A percentile compares a stretch with the other conserved stretches of the same genome.
These are phyloP conservation scores for Alternaria brassicae DNA, from an alignment of 2,329 filamentous ascomycete genomes.

Conservation along the genomic window DNA sequence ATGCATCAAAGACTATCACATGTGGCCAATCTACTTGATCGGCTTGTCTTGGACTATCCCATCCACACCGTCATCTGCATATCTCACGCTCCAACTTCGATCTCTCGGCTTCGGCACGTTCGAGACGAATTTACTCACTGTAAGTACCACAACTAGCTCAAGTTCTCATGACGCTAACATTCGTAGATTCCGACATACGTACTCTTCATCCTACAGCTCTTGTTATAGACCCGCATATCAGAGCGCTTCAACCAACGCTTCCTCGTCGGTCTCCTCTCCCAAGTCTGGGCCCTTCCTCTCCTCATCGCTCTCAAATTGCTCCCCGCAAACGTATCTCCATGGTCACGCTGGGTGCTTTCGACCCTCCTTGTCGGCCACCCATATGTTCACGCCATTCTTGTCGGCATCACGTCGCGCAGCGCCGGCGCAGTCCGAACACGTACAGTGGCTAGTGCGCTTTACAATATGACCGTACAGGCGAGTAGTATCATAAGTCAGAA, in stretches of 20 bases:
- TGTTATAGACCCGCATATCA: conserved; percentile 59
- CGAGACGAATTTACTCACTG: conserved; percentile 49
- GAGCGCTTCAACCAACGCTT: conserved; percentile 62
- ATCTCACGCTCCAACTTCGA: conserved; percentile 47
- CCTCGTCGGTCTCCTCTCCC: conserved; percentile 52
- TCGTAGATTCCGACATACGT: conserved; percentile 54
- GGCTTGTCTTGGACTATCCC: conserved; percentile 50
- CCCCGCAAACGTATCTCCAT: conserved; percentile 40
- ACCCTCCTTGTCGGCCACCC: conserved; percentile 53
- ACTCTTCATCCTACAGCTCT: conserved; percentile 57
- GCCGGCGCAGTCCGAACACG: conserved; percentile 54
- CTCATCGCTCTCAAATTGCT: conserved; percentile 49
- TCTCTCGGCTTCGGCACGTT: conserved; percentile 48
- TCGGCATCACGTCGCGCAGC: conserved; percentile 53
- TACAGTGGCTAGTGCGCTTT: conserved; percentile 53
- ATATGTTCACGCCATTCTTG: conserved; percentile 55
- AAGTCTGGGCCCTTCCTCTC: conserved; percentile 51
- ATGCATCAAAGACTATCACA: conserved; percentile 62
- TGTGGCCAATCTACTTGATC: conserved; percentile 56
- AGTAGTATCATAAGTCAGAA: conserved; percentile 44
- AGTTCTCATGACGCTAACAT: conserved; percentile 1
- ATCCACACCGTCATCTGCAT: conserved; percentile 37
- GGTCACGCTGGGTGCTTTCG: conserved; percentile 49
- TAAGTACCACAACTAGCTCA: conserved; percentile 12
- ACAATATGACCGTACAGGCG: conserved; percentile 52